These are phyloP conservation scores for Malus hybrid DNA, from an alignment of 331 rosid genomes.

Conservation along the genomic window DNA sequence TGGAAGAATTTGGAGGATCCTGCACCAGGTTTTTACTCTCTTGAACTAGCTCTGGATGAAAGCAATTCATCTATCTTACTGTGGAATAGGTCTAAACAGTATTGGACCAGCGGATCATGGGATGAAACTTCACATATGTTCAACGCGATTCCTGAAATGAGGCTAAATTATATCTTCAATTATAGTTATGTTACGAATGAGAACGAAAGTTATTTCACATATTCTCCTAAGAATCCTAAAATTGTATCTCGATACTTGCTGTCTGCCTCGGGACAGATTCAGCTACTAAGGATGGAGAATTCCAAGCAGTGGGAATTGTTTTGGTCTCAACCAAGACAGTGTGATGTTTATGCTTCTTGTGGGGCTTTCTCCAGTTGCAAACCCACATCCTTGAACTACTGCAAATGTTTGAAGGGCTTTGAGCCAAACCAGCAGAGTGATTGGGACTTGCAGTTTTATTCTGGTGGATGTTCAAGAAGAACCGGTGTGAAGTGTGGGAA, in stretches of 20 bases:
- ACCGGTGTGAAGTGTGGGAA: conserved; percentile 8
- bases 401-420: too few relatives aligned
- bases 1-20: too few relatives aligned
- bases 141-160: neutral
- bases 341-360: too few relatives aligned
- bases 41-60: neutral
- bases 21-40: conserved; percentile 4
- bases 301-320: too few relatives aligned
- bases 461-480: conserved; percentile 27
- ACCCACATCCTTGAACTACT: too few relatives aligned
- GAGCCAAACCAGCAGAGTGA: neutral
- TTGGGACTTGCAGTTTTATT: conserved; percentile 20
- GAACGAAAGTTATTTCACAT: conserved; percentile 1
- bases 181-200: neutral
- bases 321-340: too few relatives aligned
- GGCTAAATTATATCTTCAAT: neutral
- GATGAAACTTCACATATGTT: neutral
- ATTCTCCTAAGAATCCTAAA: neutral
- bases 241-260: neutral
- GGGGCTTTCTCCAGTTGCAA: too few relatives aligned
- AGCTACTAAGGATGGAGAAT: too few relatives aligned
- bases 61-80: neutral
- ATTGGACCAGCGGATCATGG: conserved; percentile 14
- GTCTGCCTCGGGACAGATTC: neutral
- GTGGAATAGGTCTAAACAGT: neutral